Conservation (phyloP, 176 grass and related monocot species). For the Panicum miliaceum region DNA sequence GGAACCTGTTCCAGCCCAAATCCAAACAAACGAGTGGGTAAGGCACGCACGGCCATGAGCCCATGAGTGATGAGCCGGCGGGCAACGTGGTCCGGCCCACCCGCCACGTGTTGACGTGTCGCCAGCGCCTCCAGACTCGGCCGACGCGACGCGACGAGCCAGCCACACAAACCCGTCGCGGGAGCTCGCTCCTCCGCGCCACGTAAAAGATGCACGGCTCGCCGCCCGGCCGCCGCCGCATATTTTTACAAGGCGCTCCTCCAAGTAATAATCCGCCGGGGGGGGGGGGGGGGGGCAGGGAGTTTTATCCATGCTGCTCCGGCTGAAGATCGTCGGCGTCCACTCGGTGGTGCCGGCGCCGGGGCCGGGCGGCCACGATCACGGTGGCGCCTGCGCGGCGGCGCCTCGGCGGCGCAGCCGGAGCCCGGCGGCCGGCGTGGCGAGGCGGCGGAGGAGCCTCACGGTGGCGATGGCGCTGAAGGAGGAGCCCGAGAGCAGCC, state of each 20-base stretch:
- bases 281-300: not conserved
- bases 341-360: conserved; percentile 24
- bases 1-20: not conserved
- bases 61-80: not conserved
- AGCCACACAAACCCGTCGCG: conserved; percentile 55
- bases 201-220: conserved; percentile 56
- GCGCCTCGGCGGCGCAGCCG: not conserved
- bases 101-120: conserved; percentile 50
- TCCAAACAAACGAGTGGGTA: not conserved
- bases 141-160: conserved; percentile 2
- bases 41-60: not conserved
- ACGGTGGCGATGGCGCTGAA: conserved; percentile 62
- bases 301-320: conserved; percentile 62
- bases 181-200: conserved; percentile 12
- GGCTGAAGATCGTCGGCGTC: conserved; percentile 54
- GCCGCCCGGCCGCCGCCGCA: not conserved
- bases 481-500: conserved; percentile 69
- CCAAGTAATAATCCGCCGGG: not conserved
- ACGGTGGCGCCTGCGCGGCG: conserved; percentile 8
- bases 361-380: not conserved
- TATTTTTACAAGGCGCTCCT: conserved; percentile 12
- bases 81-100: conserved; percentile 43
- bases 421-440: not conserved
- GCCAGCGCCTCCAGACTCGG: conserved; percentile 7
- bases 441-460: conserved; percentile 15